phyloP scores from a whole-genome alignment of 192 early-diverging fungal genomes.

The Globomyces pollinis-pini region DNA sequence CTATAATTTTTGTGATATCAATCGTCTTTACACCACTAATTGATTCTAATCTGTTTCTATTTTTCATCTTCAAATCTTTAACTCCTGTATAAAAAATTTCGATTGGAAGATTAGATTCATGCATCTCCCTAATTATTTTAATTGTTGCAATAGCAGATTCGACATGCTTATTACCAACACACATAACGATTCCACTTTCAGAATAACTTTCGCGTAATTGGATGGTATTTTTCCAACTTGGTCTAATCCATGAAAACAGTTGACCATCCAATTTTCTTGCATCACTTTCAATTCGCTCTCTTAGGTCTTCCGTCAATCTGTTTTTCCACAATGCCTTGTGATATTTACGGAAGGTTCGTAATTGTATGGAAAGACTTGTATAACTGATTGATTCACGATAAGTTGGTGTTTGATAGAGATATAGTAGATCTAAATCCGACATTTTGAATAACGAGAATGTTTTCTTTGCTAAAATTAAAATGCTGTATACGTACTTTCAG shows the following conservation, averaged over 20 bases:
- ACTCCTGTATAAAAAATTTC: slow-evolving; percentile 48
- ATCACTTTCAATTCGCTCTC: no score
- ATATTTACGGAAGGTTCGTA: background rate
- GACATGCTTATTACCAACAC: background rate
- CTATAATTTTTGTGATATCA: slow-evolving; percentile 22
- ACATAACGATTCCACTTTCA: slow-evolving; percentile 1
- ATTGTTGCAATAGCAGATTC: background rate
- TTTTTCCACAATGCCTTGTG: background rate
- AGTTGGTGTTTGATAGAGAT: no score
- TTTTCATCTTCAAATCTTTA: slow-evolving; percentile 7
- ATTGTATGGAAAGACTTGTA: background rate
- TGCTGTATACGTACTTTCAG: no score
- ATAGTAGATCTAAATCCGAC: no score
- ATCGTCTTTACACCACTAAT: slow-evolving; percentile 20
- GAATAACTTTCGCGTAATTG: background rate
- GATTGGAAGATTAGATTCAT: slow-evolving; percentile 39
- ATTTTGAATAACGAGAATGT: no score
- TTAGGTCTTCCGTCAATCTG: no score
- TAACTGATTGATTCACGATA: background rate
- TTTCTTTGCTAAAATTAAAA: no score
- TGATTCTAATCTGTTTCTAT: slow-evolving; percentile 18
- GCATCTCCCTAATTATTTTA: background rate
- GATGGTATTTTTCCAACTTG: background rate
- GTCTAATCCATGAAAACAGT: background rate
- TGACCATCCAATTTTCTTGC: background rate